Evolutionary conservation across 805 yeast genomes (phyloP).

Genomic region (Pichia scutulata): DNA sequence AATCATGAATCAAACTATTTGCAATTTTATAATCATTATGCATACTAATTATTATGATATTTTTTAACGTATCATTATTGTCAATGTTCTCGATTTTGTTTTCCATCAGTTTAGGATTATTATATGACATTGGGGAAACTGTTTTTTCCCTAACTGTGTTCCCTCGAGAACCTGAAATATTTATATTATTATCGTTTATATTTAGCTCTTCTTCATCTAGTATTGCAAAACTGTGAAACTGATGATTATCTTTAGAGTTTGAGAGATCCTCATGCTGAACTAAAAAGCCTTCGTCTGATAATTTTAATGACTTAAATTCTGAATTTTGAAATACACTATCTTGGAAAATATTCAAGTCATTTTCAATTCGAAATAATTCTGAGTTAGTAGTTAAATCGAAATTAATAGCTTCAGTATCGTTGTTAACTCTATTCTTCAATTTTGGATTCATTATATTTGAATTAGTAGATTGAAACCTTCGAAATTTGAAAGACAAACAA

Average conservation of each 20-base stretch:
- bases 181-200: background rate
- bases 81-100: background rate
- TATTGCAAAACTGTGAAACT: background rate
- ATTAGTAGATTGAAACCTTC: background rate
- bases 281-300: constrained; percentile 7
- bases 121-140: background rate
- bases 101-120: background rate
- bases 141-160: background rate
- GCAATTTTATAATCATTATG: background rate
- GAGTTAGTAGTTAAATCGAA: background rate
- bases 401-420: background rate
- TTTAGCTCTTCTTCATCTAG: background rate
- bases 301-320: background rate
- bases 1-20: background rate
- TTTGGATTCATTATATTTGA: background rate
- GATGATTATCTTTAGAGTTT: background rate
- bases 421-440: background rate
- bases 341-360: background rate
- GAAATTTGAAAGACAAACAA: background rate
- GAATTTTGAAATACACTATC: constrained; percentile 5
- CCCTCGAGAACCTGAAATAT: background rate
- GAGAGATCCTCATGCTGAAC: background rate
- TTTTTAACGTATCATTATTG: background rate
- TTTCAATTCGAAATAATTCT: background rate
- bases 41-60: background rate